Evolutionary conservation across 331 rosid genomes (phyloP), one percentile per base, ranked within the genome.

Genomic region (Pyrus hybrid): DNA sequence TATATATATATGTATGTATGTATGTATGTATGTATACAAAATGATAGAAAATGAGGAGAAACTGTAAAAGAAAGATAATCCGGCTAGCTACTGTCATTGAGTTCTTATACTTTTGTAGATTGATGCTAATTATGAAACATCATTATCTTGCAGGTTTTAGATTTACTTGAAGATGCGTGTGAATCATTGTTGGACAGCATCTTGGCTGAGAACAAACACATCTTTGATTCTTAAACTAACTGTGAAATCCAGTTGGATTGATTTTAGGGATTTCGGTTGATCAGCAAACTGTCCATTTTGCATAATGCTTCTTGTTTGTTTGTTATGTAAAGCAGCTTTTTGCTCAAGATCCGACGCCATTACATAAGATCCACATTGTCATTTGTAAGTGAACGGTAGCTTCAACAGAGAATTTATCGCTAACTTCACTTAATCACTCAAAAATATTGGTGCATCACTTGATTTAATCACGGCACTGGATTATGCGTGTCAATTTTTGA

Each of bases 101-200:
- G 16, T 57, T 29, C 17, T 14, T 51, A 13, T 8, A 16, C 76
- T 22, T 9, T 5, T 3, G 2, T 14, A 7, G 75, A 41, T 13
- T 35, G 20, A 33, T 21, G 25, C 76, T 73, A 22, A 25, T 68
- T 47, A 70, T 68, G 63, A 23, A 73, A 67, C 62, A 8, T 49
- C 23, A 18, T 77, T 11, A 28, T 73, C 49, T 82, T 64, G 53
- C 93, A 92, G 96, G 99, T 94, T 78, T 87, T 94, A 80, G 96
- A 92, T 87, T 71, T 94, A 80, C 97, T 94, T 76, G 96, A 92
- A 86, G 97, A 94, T 86, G 99, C 93, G 17, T 90, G 97, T 68
- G 96, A 83, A 68, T 90, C 97, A 64, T 86, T 92, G 85, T 68
- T 94, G 83, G 90, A 88, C 73, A 81, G 82, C 84, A 80, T 92